Conservation (phyloP, 2,329 filamentous ascomycete species). For the Neurospora sp. region DNA sequence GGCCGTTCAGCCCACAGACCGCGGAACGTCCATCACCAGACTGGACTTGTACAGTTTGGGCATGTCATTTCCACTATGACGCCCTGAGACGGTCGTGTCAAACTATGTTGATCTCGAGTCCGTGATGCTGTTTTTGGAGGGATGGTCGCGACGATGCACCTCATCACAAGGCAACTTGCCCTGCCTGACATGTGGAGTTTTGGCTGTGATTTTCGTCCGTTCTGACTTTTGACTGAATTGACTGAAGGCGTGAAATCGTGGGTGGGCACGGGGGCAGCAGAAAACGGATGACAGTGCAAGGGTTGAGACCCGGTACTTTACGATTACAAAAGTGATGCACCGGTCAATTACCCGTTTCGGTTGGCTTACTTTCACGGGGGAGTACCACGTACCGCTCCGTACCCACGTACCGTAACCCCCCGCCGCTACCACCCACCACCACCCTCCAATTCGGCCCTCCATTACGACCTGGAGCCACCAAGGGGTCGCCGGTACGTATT, state of each 20-base stretch:
- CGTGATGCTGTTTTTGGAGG: not conserved
- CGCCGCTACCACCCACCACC: not conserved
- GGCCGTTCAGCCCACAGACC: not conserved
- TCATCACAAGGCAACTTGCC: conserved; percentile 1
- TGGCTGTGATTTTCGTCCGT: not conserved
- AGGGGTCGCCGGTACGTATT: conserved; percentile 16
- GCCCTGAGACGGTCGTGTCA: not conserved
- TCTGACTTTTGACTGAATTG: not conserved
- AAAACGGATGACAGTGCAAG: not conserved
- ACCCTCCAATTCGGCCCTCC: conserved; percentile 7
- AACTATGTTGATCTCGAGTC: not conserved
- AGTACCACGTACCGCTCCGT: not conserved
- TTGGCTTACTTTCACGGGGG: not conserved
- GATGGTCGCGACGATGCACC: not conserved
- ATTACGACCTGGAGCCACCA: conserved; percentile 8
- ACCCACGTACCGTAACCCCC: not conserved
- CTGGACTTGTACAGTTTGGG: not conserved
- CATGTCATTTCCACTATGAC: not conserved
- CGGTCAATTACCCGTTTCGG: not conserved
- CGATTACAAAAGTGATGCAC: not conserved
- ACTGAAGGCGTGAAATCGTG: not conserved
- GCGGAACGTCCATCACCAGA: not conserved
- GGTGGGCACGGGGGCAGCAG: not conserved
- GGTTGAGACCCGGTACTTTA: conserved; percentile 7
- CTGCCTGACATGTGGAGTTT: not conserved